Evolutionary conservation across 2,329 filamentous ascomycete species (phyloP), one percentile per base, ranked within the genome.

Genomic region (Botrytis fabae): DNA sequence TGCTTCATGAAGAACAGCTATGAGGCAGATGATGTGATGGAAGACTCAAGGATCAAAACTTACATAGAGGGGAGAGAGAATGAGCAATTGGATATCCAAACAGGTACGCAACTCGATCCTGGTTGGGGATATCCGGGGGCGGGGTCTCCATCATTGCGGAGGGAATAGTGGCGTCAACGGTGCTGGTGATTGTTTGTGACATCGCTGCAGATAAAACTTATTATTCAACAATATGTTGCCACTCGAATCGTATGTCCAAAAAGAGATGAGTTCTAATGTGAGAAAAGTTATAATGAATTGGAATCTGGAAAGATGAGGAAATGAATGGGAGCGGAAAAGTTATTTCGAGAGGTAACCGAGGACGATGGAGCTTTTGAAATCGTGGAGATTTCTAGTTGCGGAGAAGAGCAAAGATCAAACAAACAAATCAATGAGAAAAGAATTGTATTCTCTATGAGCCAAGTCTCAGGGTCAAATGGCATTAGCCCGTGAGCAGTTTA

Each of bases 1-100:
- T 42, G 12, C 10, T 25, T n/a, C 2, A 16, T 44, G 59, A 63
- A 40, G 54, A 63, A 48, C 8, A 44, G 6, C 32, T 38, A 65
- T 44, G 32, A 40, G 32, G 28, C 44, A 18, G n/a, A 6, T 32
- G 44, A 42, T 54, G 22, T 65, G 28, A 32, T 18, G 38, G 10
- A 65, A 54, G 35, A 16, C 9, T 66, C 16, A 57, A 51, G 12
- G 28, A 57, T 66, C 20, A 10, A 44, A 46, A 68, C 70, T 72
- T 42, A 72, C 70, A 72, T 28, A 72, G 70, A 40, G 70, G 70
- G 5, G 88, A 89, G 75, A 88, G 82, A 38, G 87, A 89, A 51
- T 87, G 84, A 8, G 85, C 79, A 75, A 90, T 83, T 74, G 88
- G 88, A 76, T 86, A 83, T 74, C 88, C 88, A 76, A 89, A 89